Evolutionary conservation across 1,284 basidiomycete species (phyloP), one percentile per base, ranked within the genome.

Genomic region (Ganoderma boninense): DNA sequence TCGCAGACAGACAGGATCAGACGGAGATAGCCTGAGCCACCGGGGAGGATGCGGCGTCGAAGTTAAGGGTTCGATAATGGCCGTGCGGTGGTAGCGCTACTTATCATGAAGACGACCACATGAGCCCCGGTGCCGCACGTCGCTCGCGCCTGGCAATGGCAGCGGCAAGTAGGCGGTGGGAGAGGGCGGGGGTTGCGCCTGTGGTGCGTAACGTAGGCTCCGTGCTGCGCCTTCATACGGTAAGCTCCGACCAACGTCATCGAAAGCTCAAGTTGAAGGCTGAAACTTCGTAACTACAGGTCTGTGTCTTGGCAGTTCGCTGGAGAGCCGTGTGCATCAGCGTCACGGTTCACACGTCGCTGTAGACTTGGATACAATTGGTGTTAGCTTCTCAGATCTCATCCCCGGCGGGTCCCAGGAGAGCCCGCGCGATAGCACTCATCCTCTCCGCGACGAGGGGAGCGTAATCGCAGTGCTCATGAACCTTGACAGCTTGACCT

Each of bases 391-490:
- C n/a, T n/a, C n/a, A n/a, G n/a, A n/a, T 57, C 56, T 35, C 29
- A 35, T 26, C n/a, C n/a, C 46, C 26, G 54, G 16, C 13, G 54
- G 13, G 20, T 40, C 29, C 46, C 40, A 56, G n/a, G 20, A 20
- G 23, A 35, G 18, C 20, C 7, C 23, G 4, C 13, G 13, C 49
- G 49, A 52, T 52, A 52, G 49, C 23, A 11, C 49, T 14, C 23
- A 26, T 32, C 4, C 7, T 52, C 23, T 52, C 23, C 49, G 49
- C 13, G 29, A 1, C 26, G 16, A 26, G 29, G 35, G 23, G 18
- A 8, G 54, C 43, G 16, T 59, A 57, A n/a, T 57, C 56, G 67
- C 59, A 35, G 59, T 52, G 42, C 43, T 57, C 43, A 43, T 49
- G 14, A 32, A 49, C 44, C 23, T 29, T 62, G 29, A 49, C 46